phyloP scores from a whole-genome alignment of 495 filamentous ascomycete genomes.

The Neurospora intermedia region DNA sequence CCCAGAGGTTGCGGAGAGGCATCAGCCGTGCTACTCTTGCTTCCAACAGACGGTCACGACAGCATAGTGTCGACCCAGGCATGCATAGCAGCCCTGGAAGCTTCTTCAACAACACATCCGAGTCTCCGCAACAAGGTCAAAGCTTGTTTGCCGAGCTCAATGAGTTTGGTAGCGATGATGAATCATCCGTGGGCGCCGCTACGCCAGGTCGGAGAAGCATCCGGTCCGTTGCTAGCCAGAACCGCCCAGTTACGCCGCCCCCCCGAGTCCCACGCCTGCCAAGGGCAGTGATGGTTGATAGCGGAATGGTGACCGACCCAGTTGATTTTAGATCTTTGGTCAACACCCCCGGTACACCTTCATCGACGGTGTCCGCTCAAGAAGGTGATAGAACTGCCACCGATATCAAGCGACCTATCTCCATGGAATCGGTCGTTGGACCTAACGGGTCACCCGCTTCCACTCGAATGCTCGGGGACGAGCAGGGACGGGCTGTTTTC shows the following conservation, averaged over 20 bases:
- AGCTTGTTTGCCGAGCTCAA: conserved; percentile 86
- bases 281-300: conserved; percentile 59
- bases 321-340: conserved; percentile 21
- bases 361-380: not conserved
- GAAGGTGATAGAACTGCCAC: not conserved
- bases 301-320: conserved; percentile 81
- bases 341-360: not conserved
- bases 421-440: conserved; percentile 28
- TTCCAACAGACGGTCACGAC: conserved; percentile 47
- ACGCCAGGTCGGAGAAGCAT: conserved; percentile 38
- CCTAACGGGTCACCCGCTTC: conserved; percentile 13
- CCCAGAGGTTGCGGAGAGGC: conserved; percentile 60
- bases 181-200: conserved; percentile 30
- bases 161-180: conserved; percentile 58
- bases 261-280: conserved; percentile 44
- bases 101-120: conserved; percentile 37
- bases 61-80: conserved; percentile 51
- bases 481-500: conserved; percentile 9
- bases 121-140: conserved; percentile 50
- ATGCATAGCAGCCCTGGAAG: conserved; percentile 44
- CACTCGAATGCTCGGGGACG: conserved; percentile 22
- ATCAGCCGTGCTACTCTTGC: conserved; percentile 46
- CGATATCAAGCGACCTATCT: conserved; percentile 19
- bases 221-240: conserved; percentile 26
- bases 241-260: conserved; percentile 34